A percentile compares a stretch with the other conserved stretches of the same genome.
These are phyloP conservation scores for Fusarium multiceps DNA, from an alignment of 2,329 filamentous ascomycete genomes.

Conservation along the genomic window DNA sequence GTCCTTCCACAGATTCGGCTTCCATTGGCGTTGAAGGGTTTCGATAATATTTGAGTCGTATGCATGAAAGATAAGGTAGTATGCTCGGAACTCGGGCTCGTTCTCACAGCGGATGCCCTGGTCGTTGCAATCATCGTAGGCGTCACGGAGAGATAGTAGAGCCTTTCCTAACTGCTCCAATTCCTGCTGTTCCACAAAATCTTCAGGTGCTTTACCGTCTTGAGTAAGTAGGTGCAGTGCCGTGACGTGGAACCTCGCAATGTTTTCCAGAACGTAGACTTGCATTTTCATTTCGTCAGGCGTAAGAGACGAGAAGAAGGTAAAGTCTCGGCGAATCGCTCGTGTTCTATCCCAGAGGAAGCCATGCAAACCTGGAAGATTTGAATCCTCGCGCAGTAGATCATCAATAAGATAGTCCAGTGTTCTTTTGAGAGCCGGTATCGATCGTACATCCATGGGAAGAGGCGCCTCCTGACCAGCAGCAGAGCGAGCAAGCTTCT, in stretches of 20 bases:
- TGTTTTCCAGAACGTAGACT: constrained; percentile 73
- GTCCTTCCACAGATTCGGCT: constrained; percentile 63
- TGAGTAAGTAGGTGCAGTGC: constrained; percentile 72
- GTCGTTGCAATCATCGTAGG: constrained; percentile 73
- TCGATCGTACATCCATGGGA: constrained; percentile 74
- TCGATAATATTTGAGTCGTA: constrained; percentile 67
- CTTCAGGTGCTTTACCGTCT: constrained; percentile 65
- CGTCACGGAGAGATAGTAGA: constrained; percentile 71
- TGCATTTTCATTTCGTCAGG: constrained; percentile 67
- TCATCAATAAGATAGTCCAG: constrained; percentile 72
- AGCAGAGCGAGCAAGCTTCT: constrained; percentile 74
- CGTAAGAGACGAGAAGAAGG: constrained; percentile 71
- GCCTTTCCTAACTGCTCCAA: constrained; percentile 74
- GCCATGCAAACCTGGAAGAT: constrained; percentile 67
- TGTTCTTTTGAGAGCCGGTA: constrained; percentile 67
- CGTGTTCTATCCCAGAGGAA: constrained; percentile 77
- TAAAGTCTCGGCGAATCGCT: constrained; percentile 75
- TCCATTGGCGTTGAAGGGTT: constrained; percentile 67
- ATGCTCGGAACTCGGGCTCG: constrained; percentile 74
- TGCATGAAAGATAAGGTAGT: constrained; percentile 72
- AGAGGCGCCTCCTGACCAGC: constrained; percentile 75
- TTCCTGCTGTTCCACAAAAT: constrained; percentile 75
- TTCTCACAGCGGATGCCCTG: constrained; percentile 69
- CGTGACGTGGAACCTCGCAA: constrained; percentile 74
- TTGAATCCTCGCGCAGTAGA: constrained; percentile 65